Percentiles rank a stretch among this genome's conserved stretches.
Conservation (phyloP, 352 stramenopile species). For the Phytophthora sp. region DNA sequence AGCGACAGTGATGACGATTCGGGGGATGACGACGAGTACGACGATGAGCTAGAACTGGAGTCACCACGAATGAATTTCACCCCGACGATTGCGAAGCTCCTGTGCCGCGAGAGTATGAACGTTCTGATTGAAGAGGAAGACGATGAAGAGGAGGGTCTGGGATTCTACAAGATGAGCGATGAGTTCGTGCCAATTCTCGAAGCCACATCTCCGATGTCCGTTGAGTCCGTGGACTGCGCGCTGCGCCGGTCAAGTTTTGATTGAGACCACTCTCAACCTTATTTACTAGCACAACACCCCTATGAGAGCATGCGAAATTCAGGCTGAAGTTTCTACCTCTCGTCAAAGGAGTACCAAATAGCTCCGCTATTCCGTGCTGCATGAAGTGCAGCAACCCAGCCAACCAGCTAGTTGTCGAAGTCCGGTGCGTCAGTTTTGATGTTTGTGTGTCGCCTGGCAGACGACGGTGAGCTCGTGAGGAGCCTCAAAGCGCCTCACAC, state of each 20-base stretch:
- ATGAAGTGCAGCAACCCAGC: constrained; percentile 4
- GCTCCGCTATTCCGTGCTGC: constrained; percentile 14
- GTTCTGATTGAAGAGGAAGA: constrained; percentile 68
- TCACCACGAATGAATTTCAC: constrained; percentile 51
- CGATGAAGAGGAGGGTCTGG: constrained; percentile 40
- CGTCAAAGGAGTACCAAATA: constrained; percentile 19
- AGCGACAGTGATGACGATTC: constrained; percentile 39
- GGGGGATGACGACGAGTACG: constrained; percentile 36
- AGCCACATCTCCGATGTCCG: constrained; percentile 37
- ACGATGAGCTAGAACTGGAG: constrained; percentile 40
- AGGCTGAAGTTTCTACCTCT: constrained; percentile 12
- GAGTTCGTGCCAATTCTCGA: constrained; percentile 68
- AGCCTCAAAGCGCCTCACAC: constrained; percentile 9
- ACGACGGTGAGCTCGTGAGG: constrained; percentile 21
- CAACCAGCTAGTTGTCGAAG: constrained; percentile 21
- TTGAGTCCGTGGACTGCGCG: constrained; percentile 55
- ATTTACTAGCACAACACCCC: constrained; percentile 31
- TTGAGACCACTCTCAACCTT: constrained; percentile 26
- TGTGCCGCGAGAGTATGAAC: constrained; percentile 60
- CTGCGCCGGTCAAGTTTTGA: constrained; percentile 41
- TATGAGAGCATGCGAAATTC: constrained; percentile 6
- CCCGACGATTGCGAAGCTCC: constrained; percentile 47
- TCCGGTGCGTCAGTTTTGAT: constrained; percentile 37
- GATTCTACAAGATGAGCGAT: constrained; percentile 37
- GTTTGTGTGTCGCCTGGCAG: constrained; percentile 31